These are phyloP conservation scores for Emergomyces africanus DNA, from an alignment of 2,329 filamentous ascomycete species.

Conservation along the genomic window DNA sequence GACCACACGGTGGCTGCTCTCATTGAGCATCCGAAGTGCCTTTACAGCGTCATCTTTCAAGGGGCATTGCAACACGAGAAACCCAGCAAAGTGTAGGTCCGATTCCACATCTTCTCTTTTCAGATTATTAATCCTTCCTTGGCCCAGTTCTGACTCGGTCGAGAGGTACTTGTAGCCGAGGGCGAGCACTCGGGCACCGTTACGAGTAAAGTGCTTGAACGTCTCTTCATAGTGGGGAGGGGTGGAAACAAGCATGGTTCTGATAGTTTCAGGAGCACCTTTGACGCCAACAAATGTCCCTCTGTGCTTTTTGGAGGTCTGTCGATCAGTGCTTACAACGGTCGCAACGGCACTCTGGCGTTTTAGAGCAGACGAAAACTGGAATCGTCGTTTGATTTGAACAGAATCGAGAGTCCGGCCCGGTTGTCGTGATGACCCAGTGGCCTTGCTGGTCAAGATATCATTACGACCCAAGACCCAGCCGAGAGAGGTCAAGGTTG, in stretches of 20 bases:
- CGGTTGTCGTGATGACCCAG: conserved; percentile 29
- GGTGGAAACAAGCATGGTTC: conserved; percentile 74
- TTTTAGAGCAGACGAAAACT: conserved; percentile 94
- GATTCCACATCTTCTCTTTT: conserved; percentile 87
- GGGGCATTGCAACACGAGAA: conserved; percentile 88
- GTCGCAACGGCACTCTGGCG: conserved; percentile 90
- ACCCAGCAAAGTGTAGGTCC: conserved; percentile 78
- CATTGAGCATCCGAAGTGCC: conserved; percentile 91
- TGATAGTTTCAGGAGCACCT: conserved; percentile 92
- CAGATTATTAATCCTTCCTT: conserved; percentile 78
- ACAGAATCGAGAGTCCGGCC: conserved; percentile 53
- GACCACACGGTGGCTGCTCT: conserved; percentile 94
- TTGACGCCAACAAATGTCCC: conserved; percentile 93
- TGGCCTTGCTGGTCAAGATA: conserved; percentile 55
- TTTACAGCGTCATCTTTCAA: conserved; percentile 93
- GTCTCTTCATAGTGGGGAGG: conserved; percentile 93
- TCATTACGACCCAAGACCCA: conserved; percentile 92
- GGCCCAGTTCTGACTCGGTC: conserved; percentile 65
- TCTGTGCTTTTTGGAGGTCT: conserved; percentile 61
- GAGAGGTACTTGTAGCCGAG: conserved; percentile 90
- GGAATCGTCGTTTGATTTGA: conserved; percentile 92
- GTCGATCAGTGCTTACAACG: conserved; percentile 57
- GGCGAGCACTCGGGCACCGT: conserved; percentile 85
- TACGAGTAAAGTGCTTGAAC: conserved; percentile 94
- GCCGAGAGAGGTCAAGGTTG: conserved; percentile 74